phyloP scores from a whole-genome alignment of 495 filamentous ascomycete genomes.

The Penicillium arizonense region DNA sequence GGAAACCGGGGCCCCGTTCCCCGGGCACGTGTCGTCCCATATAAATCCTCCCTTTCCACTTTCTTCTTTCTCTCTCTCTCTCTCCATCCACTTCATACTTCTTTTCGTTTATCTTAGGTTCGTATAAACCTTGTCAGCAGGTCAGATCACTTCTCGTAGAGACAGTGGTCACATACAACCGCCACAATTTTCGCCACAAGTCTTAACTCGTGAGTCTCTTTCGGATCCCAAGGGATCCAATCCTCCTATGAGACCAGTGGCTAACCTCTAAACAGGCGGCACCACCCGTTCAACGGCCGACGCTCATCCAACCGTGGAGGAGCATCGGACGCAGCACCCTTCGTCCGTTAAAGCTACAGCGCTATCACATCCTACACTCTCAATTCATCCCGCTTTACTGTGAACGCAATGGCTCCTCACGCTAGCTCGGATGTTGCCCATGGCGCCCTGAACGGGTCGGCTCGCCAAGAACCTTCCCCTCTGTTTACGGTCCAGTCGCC shows the following conservation, averaged over 20 bases:
- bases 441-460: conserved; percentile 72
- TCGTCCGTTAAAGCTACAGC: conserved; percentile 51
- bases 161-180: conserved; percentile 46
- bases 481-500: conserved; percentile 87
- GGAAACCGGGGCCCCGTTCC: conserved; percentile 10
- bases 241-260: neutral
- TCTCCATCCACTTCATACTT: neutral
- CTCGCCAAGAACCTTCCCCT: conserved; percentile 47
- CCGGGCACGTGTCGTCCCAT: conserved; percentile 5
- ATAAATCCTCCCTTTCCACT: conserved; percentile 5
- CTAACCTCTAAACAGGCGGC: conserved; percentile 58
- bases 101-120: conserved; percentile 19
- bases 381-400: conserved; percentile 23
- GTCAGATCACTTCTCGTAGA: conserved; percentile 40
- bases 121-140: conserved; percentile 37
- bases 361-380: conserved; percentile 15
- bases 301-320: conserved; percentile 87
- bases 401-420: conserved; percentile 84
- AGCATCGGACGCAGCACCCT: conserved; percentile 75
- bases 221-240: neutral
- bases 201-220: conserved; percentile 46
- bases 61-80: conserved; percentile 13
- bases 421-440: conserved; percentile 65
- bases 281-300: conserved; percentile 97
- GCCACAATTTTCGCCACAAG: conserved; percentile 52